Evolutionary conservation across 2,329 filamentous ascomycete genomes (phyloP).

Genomic region (Diaporthe longicolla): DNA sequence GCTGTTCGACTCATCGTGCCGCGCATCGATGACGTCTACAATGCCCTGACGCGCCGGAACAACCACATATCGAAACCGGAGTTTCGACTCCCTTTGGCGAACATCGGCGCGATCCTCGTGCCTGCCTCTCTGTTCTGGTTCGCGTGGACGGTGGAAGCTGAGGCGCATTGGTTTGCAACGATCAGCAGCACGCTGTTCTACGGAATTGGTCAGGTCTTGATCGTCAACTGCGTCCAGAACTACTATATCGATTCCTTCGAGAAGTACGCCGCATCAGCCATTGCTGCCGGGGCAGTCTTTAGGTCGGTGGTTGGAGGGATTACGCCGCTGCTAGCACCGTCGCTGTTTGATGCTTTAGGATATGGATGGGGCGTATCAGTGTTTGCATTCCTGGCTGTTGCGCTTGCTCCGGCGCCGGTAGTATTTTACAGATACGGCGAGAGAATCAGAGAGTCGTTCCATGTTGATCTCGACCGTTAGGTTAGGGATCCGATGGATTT

Average conservation of each 20-base stretch:
- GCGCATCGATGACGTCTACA: slow-evolving; percentile 39
- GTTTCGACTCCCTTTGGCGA: slow-evolving; percentile 33
- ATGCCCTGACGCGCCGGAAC: slow-evolving; percentile 28
- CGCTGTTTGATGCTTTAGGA: slow-evolving; percentile 31
- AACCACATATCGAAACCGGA: slow-evolving; percentile 37
- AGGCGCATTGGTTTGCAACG: slow-evolving; percentile 51
- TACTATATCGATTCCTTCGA: slow-evolving; percentile 66
- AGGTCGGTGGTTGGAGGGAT: slow-evolving; percentile 43
- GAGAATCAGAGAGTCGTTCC: slow-evolving; percentile 12
- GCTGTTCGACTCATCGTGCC: slow-evolving; percentile 37
- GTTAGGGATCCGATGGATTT: no score
- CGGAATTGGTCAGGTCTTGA: slow-evolving; percentile 63
- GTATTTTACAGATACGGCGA: slow-evolving; percentile 34
- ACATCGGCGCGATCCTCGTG: slow-evolving; percentile 48
- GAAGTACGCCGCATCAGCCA: slow-evolving; percentile 50
- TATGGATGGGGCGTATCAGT: slow-evolving; percentile 38
- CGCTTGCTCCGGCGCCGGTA: slow-evolving; percentile 36
- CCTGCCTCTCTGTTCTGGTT: slow-evolving; percentile 57
- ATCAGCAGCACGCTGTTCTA: slow-evolving; percentile 68
- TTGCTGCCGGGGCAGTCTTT: slow-evolving; percentile 56
- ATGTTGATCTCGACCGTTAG: no score
- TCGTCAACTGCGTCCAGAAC: slow-evolving; percentile 66
- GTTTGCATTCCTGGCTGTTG: slow-evolving; percentile 34
- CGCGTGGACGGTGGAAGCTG: slow-evolving; percentile 47
- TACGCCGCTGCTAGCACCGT: slow-evolving; percentile 34